Percentiles rank a stretch among this genome's conserved stretches.
These are phyloP conservation scores for Medicago arabica DNA, from an alignment of 306 rosid species.

Conservation along the genomic window DNA sequence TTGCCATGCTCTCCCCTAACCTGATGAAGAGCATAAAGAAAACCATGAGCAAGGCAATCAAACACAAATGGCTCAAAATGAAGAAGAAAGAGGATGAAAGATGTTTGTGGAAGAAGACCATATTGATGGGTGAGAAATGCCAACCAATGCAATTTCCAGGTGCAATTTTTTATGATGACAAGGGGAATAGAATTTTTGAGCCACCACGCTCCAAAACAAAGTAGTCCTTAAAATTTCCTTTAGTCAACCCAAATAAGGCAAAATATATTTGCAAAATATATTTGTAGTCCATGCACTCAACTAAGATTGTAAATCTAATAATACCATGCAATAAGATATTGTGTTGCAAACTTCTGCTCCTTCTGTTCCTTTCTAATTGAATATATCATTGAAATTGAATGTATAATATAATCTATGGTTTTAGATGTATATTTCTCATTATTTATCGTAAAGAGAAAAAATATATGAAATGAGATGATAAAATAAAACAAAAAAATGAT, in stretches of 20 bases:
- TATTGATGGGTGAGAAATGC: conserved; percentile 61
- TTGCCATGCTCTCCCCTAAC: neutral
- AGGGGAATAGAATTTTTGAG: conserved; percentile 45
- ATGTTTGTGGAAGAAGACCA: conserved; percentile 59
- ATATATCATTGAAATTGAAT: too few relatives aligned
- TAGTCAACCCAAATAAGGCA: neutral
- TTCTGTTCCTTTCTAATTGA: neutral
- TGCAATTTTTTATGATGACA: conserved; percentile 48
- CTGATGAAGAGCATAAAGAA: conserved; percentile 29
- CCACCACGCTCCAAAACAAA: conserved; percentile 47
- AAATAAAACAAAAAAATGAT: too few relatives aligned
- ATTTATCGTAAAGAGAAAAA: too few relatives aligned
- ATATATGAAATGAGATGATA: too few relatives aligned
- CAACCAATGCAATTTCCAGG: conserved; percentile 52
- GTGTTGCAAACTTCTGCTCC: neutral
- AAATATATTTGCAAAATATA: neutral
- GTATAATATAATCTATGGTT: too few relatives aligned
- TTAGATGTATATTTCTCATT: neutral
- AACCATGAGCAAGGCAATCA: conserved; percentile 27
- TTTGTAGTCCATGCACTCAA: neutral
- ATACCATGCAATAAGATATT: neutral
- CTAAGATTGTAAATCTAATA: neutral
- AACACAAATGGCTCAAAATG: neutral
- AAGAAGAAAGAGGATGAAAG: conserved; percentile 36
- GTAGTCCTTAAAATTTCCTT: conserved; percentile 1